Evolutionary conservation across 371 early-diverging fungal species (phyloP), one percentile per base, ranked within the genome.

Genomic region (Capillidium heterosporum): DNA sequence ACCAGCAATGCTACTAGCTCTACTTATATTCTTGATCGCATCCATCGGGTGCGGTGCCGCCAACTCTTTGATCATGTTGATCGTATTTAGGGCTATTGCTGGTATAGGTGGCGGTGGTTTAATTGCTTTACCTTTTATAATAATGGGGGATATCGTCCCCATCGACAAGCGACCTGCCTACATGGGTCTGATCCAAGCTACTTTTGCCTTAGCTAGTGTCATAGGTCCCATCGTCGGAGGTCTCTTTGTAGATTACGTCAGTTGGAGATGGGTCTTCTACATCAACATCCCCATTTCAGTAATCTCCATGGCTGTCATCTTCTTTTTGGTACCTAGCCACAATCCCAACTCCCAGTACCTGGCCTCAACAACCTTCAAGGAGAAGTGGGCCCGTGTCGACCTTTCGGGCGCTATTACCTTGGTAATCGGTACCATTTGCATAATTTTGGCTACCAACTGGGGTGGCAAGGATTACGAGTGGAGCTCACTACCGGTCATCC

Each of bases 81-180:
- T 82, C 53, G 66, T 71, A 40, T 72, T 70, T 32, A 71, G 83
- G 10, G 80, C 78, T 0, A 55, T 78, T 43, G 70, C 73, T 46
- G 80, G 80, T 1, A 60, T 75, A 1, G 85, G 87, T 7, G 86
- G 76, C 2, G 86, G 85, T 1, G 92, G 92, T 1, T 63, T 89
- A n/a, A 60, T 80, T 41, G 63, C 73, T 0, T 59, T 84, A 29
- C 72, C 74, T 21, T 71, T 82, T 53, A 82, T 90, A 53, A 80
- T 88, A 52, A 79, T 90, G 43, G 72, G 86, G 17, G 53, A 61
- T 52, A 49, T 57, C 31, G 60, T 65, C 29, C 55, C 61, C 21
- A 10, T 31, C 28, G 47, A 53, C 3, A 26, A 73, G 55, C 68
- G 76, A 24, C 69, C 71, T 47, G 66, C 68, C 8, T 82, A 73